phyloP scores from a whole-genome alignment of 345 rosid species.

The Angophora floribunda region DNA sequence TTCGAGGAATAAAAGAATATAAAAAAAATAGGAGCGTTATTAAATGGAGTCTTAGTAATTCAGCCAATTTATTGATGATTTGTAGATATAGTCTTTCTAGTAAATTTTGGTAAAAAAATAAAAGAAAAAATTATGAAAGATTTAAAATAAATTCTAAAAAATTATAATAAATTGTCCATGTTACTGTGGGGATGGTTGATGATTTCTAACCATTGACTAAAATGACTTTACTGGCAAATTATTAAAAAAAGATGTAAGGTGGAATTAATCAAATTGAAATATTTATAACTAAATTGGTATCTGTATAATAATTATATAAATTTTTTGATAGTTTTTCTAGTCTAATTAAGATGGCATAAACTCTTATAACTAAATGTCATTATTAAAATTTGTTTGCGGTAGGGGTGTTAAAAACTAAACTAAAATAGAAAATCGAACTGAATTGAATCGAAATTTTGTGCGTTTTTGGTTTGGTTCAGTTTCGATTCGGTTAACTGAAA shows the following conservation, averaged over 20 bases:
- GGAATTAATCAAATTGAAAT: neutral
- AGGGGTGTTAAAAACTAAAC: no score
- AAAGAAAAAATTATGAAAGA: neutral
- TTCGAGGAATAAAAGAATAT: no score
- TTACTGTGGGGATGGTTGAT: no score
- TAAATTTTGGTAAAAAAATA: no score
- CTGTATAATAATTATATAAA: neutral
- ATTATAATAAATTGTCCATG: no score
- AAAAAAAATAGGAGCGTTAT: no score
- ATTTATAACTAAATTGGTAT: neutral
- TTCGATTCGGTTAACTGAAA: no score
- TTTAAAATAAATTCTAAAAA: no score
- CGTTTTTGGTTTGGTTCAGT: no score
- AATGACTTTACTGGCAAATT: neutral
- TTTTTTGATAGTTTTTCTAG: accelerated
- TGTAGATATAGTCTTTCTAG: accelerated
- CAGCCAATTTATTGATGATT: accelerated
- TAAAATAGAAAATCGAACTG: no score
- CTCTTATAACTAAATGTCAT: neutral
- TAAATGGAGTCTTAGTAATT: neutral
- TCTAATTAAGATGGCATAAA: neutral
- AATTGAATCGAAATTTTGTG: no score
- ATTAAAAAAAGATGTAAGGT: accelerated
- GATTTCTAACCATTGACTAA: no score
- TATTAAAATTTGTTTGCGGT: neutral